Evolutionary conservation across 2,329 filamentous ascomycete species (phyloP), one percentile per base, ranked within the genome.

Genomic region (Leptographium galeiforme): DNA sequence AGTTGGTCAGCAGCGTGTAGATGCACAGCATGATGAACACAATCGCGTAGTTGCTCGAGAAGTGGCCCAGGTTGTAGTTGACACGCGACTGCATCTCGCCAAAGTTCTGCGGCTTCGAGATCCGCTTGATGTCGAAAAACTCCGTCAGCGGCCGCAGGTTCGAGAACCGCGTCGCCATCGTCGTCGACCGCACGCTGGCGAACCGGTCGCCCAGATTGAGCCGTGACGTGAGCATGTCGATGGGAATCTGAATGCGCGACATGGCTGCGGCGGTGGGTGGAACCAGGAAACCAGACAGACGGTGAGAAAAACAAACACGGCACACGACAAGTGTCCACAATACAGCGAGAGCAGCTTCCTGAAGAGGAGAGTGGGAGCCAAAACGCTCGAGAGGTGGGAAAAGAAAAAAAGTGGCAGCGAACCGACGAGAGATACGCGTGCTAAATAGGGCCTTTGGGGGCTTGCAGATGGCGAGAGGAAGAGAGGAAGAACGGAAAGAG

Each of bases 41-140:
- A 59, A 87, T 85, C 61, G 87, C 85, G 79, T 98, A 98, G 76
- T 98, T 98, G 84, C 89, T 96, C 58, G 89, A 94, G 77, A 95
- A 98, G 75, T 97, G 86, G 68, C 86, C 82, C 60, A 98, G 74
- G 71, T 98, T 98, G 83, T 96, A 96, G 77, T 94, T 95, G 73
- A 95, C 84, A 60, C 91, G 83, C 62, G 85, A 89, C 71, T 97
- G 91, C 59, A 89, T 82, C 70, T 96, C 90, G 60, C 48, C 62
- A 52, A 97, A 96, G 74, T 94, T 94, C 66, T 80, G 81, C 33
- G 93, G 93, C 75, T 97, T 98, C 60, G 89, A 95, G 54, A 98
- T 64, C 61, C 90, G 89, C 81, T 96, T 96, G 72, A 97, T 70
- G 71, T 97, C 90, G 69, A 96, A 78, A 72, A 98, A 98, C 72